Conservation (phyloP, 2,329 filamentous ascomycete species). For the Apiospora rasikravindrae region DNA sequence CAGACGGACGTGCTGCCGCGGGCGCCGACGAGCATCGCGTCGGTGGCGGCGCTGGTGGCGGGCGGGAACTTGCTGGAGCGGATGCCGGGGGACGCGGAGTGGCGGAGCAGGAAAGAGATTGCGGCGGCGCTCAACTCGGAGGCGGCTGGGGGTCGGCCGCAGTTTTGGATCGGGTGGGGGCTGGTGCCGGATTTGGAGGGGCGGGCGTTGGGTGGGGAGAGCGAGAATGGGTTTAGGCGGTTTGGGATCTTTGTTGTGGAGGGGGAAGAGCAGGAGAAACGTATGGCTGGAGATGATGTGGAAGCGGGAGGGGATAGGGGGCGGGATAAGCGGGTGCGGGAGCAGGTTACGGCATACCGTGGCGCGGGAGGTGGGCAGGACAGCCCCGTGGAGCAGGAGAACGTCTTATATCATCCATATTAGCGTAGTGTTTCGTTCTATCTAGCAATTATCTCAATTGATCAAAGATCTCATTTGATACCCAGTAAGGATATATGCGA, state of each 20-base stretch:
- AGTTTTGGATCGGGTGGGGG: constrained; percentile 12
- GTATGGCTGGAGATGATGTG: background rate
- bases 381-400: background rate
- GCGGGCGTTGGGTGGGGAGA: background rate
- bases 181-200: constrained; percentile 14
- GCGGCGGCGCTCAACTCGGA: background rate
- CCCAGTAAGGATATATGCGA: too few species aligned
- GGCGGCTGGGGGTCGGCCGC: background rate
- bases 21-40: constrained; percentile 16
- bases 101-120: background rate
- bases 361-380: background rate
- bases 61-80: constrained; percentile 30
- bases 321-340: background rate
- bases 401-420: background rate
- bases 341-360: background rate
- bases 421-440: background rate
- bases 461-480: too few species aligned
- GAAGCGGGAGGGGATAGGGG: background rate
- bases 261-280: background rate
- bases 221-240: constrained; percentile 13
- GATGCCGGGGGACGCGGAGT: background rate
- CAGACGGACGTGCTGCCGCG: constrained; percentile 16
- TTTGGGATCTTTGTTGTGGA: constrained; percentile 18
- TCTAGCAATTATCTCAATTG: background rate
- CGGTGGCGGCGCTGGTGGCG: constrained; percentile 18